Evolutionary conservation across 1,139 yeast species (phyloP).

Genomic region (Kurtzmaniella quercitrusa): DNA sequence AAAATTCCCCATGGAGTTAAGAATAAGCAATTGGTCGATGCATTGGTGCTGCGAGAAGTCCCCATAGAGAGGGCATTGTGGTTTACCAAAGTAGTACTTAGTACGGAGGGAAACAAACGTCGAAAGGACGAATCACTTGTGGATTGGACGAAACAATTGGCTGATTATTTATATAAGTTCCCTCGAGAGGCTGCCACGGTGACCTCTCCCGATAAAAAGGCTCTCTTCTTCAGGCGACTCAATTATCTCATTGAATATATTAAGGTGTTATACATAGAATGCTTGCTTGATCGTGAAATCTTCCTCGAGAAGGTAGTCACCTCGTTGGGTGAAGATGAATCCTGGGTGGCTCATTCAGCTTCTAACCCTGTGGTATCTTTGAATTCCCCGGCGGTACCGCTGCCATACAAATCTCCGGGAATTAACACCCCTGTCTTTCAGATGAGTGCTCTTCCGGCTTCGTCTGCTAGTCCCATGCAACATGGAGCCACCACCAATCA

Average conservation of each 20-base stretch:
- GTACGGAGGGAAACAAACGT: slow-evolving; percentile 1
- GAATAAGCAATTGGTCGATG: slow-evolving; percentile 68
- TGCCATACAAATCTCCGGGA: slow-evolving; percentile 1
- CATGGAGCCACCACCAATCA: slow-evolving; percentile 16
- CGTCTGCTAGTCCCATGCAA: slow-evolving; percentile 6
- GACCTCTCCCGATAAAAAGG: slow-evolving; percentile 25
- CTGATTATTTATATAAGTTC: slow-evolving; percentile 53
- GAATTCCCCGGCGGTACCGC: neutral
- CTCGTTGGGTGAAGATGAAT: slow-evolving; percentile 34
- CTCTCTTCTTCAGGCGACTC: slow-evolving; percentile 49
- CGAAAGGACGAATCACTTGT: neutral
- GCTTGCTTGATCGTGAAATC: slow-evolving; percentile 55
- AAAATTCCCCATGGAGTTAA: slow-evolving; percentile 92
- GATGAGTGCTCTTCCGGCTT: neutral
- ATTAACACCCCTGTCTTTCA: slow-evolving; percentile 1
- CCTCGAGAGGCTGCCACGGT: slow-evolving; percentile 34
- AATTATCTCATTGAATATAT: slow-evolving; percentile 57
- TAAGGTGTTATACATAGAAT: slow-evolving; percentile 64
- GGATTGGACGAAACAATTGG: slow-evolving; percentile 85
- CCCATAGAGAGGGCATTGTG: slow-evolving; percentile 82
- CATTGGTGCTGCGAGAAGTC: slow-evolving; percentile 57
- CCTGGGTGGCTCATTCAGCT: slow-evolving; percentile 22
- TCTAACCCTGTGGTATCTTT: neutral
- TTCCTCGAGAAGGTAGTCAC: slow-evolving; percentile 63
- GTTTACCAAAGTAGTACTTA: slow-evolving; percentile 81